phyloP scores from a whole-genome alignment of 164 flowering plant species.

The Hamamelis virginiana region DNA sequence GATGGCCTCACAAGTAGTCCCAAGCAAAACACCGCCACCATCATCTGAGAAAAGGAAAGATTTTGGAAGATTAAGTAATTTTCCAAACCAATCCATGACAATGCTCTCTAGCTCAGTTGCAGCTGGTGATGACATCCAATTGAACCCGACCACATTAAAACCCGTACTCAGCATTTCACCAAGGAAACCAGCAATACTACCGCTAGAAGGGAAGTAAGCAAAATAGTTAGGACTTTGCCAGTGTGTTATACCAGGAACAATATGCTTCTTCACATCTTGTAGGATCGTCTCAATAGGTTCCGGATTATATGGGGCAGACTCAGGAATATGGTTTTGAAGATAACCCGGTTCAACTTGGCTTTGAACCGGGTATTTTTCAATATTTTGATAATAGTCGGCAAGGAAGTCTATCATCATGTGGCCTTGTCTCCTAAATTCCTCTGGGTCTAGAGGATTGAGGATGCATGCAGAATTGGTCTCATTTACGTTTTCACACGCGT shows the following conservation, averaged over 20 bases:
- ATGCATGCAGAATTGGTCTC: too few relatives aligned
- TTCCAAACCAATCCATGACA: too few relatives aligned
- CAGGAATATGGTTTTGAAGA: slow-evolving; percentile 40
- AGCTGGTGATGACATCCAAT: slow-evolving; percentile 72
- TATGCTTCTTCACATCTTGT: slow-evolving; percentile 41
- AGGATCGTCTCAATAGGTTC: slow-evolving; percentile 55
- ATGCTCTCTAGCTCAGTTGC: too few relatives aligned
- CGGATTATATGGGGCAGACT: slow-evolving; percentile 47
- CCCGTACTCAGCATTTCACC: slow-evolving; percentile 70
- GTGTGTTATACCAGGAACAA: slow-evolving; percentile 68
- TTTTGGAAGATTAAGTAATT: too few relatives aligned
- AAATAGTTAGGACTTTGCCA: slow-evolving; percentile 73
- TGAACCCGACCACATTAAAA: slow-evolving; percentile 63
- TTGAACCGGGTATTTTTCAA: too few relatives aligned
- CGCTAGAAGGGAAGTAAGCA: slow-evolving; percentile 58
- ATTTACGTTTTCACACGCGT: too few relatives aligned
- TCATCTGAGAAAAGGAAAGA: slow-evolving; percentile 47
- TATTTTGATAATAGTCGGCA: slow-evolving; percentile 63
- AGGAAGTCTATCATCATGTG: slow-evolving; percentile 62
- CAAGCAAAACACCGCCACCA: slow-evolving; percentile 77
- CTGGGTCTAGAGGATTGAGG: slow-evolving; percentile 59
- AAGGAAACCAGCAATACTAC: slow-evolving; percentile 52
- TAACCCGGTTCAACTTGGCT: slow-evolving; percentile 77
- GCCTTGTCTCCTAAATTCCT: slow-evolving; percentile 58
- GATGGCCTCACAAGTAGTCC: slow-evolving; percentile 67